Evolutionary conservation across 2,329 filamentous ascomycete genomes (phyloP), one percentile per base, ranked within the genome.

Genomic region (Colletotrichum sojae): DNA sequence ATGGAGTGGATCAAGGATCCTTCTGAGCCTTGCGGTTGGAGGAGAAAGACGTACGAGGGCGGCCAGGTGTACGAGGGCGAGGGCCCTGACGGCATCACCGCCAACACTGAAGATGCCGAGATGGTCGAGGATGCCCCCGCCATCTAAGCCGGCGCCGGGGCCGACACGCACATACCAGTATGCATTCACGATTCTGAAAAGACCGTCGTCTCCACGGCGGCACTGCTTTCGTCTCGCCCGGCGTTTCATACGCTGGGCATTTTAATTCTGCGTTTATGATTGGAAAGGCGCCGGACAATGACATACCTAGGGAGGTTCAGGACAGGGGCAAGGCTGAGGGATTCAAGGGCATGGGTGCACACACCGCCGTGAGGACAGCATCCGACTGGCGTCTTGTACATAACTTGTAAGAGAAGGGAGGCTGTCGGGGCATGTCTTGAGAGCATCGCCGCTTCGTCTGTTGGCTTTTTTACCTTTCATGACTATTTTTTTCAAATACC

Each of bases 1-100:
- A 88, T 89, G 79, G 90, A 92, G 75, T 91, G 89, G 86, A 87
- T 90, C 79, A 91, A 91, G 78, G 90, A 92, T 72, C 77, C 81
- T 15, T 80, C 80, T 6, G 88, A 89, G 71, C 80, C 84, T 2
- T 89, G 86, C 71, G 89, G 89, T 57, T 92, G 90, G 90, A 84
- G 84, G 62, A 83, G 90, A 45, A 83, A 90, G 20, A 89, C 89
- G 4, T 91, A 91, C 72, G 88, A 90, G 75, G 85, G 84, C 73
- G 85, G 83, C 55, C 82, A 85, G 71, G 79, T 83, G 1, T 80
- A 89, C 27, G 75, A 84, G 18, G 89, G 88, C 18, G 89, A 91
- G 73, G 83, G 84, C 2, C 79, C 78, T 1, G 86, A 88, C 39
- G 86, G 86, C 1, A 80, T 88, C 1, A 74, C 81, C 1, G 45